Conservation (phyloP, 202 grass and related monocot genomes). For the Cymbopogon flexuosus region DNA sequence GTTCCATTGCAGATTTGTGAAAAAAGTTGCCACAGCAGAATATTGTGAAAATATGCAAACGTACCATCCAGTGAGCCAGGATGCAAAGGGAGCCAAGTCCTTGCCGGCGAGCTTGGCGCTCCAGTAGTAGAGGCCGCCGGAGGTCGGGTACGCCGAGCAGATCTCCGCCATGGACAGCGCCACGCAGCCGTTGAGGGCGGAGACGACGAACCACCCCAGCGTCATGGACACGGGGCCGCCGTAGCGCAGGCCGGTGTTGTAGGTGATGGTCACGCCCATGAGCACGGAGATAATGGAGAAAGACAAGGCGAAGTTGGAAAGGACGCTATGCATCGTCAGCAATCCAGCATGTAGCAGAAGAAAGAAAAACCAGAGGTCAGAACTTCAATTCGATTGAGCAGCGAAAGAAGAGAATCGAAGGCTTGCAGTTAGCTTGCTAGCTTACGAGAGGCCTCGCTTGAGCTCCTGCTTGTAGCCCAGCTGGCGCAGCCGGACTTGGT, state of each 20-base stretch:
- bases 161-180: slow-evolving; percentile 86
- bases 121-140: slow-evolving; percentile 87
- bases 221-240: slow-evolving; percentile 67
- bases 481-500: slow-evolving; percentile 45
- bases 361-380: neutral
- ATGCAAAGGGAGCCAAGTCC: slow-evolving; percentile 58
- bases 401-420: neutral
- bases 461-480: slow-evolving; percentile 92
- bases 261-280: slow-evolving; percentile 57
- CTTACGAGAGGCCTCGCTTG: slow-evolving; percentile 59
- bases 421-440: neutral
- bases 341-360: neutral
- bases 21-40: neutral
- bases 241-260: slow-evolving; percentile 70
- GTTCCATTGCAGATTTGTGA: neutral
- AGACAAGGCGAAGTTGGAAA: slow-evolving; percentile 72
- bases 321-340: slow-evolving; percentile 16
- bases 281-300: slow-evolving; percentile 71
- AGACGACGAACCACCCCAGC: slow-evolving; percentile 49
- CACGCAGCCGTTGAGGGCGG: slow-evolving; percentile 42
- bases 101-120: slow-evolving; percentile 71
- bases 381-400: neutral
- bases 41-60: neutral
- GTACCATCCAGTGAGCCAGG: slow-evolving; percentile 74
- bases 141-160: slow-evolving; percentile 72